Evolutionary conservation across 2,329 filamentous ascomycete genomes (phyloP), one percentile per base, ranked within the genome.

Genomic region (Nothopassalora personata): DNA sequence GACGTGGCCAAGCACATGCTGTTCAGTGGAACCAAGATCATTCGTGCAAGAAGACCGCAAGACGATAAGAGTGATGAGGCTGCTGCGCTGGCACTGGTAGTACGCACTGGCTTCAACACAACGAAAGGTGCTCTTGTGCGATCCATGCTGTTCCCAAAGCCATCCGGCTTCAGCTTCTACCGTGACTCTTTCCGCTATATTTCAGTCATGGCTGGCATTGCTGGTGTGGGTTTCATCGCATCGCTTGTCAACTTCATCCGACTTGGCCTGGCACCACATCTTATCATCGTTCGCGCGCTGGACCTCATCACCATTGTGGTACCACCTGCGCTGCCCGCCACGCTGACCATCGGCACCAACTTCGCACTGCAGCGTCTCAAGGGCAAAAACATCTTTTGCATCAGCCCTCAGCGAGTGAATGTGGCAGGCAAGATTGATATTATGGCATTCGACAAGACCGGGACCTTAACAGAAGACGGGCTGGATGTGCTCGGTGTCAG

Each of bases 251-350:
- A 99, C 74, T 99, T 99, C 72, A 78, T 99, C 55, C 86, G 89
- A 45, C 81, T 99, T 13, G 86, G 84, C 53, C 79, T 99, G 53
- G 86, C 86, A 23, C 96, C 90, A 90, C 89, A 95, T 73, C 77
- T 96, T 52, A 97, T 99, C 62, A 84, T 99, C 62, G 86, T 97
- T 23, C 86, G 94, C 67, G 94, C 94, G 0, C 80, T 99, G 49
- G 94, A 99, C 77, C 77, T 99, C 57, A 97, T 99, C 68, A 99
- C 94, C 1, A 99, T 99, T 63, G 92, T 97, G 9, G 94, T 99
- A 0, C 94, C 94, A 15, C 94, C 94, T 18, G 94, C 94, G 8
- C 80, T 99, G 6, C 95, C 94, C 0, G 94, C 94, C 1, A 99
- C 94, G 0, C 80, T 99, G 51, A 96, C 91, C 0, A 99, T 99